A percentile compares a stretch with the other conserved stretches of the same genome.
Evolutionary conservation across 2,329 filamentous ascomycete species (phyloP).

Genomic region (Penicillium hordei): DNA sequence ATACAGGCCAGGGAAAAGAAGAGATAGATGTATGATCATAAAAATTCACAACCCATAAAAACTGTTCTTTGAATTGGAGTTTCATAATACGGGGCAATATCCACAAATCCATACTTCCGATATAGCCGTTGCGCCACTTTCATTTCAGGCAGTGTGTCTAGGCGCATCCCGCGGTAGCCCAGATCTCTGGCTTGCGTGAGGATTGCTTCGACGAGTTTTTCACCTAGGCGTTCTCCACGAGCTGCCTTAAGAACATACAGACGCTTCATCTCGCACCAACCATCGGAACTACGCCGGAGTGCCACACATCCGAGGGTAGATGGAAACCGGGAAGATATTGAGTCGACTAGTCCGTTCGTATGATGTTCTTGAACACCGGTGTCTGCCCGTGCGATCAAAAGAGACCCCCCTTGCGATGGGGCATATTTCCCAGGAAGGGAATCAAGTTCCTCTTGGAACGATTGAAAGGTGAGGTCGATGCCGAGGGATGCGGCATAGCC

Average conservation of each 20-base stretch:
- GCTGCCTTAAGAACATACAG: slow-evolving; percentile 53
- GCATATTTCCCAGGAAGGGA: slow-evolving; percentile 57
- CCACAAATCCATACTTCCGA: slow-evolving; percentile 51
- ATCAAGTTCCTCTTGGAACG: slow-evolving; percentile 54
- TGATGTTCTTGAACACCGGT: neutral
- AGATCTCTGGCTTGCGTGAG: slow-evolving; percentile 48
- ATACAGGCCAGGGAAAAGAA: neutral
- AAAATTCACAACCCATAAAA: slow-evolving; percentile 46
- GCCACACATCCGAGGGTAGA: slow-evolving; percentile 52
- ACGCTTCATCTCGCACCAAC: slow-evolving; percentile 57
- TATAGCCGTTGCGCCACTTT: slow-evolving; percentile 52
- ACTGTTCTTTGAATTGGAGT: slow-evolving; percentile 55
- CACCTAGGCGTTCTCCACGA: slow-evolving; percentile 53
- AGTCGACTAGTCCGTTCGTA: neutral
- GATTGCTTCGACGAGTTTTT: slow-evolving; percentile 47
- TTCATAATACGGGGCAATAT: slow-evolving; percentile 56
- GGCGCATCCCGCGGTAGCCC: slow-evolving; percentile 54
- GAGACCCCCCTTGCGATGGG: slow-evolving; percentile 44
- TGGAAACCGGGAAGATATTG: neutral
- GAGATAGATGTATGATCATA: neutral
- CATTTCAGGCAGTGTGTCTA: slow-evolving; percentile 60
- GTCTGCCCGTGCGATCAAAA: slow-evolving; percentile 48
- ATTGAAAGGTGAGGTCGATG: slow-evolving; percentile 59
- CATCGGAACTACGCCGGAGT: slow-evolving; percentile 39
- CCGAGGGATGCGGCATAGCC: slow-evolving; percentile 48